Conservation (phyloP, 805 yeast species). For the Metschnikowia lunata region DNA sequence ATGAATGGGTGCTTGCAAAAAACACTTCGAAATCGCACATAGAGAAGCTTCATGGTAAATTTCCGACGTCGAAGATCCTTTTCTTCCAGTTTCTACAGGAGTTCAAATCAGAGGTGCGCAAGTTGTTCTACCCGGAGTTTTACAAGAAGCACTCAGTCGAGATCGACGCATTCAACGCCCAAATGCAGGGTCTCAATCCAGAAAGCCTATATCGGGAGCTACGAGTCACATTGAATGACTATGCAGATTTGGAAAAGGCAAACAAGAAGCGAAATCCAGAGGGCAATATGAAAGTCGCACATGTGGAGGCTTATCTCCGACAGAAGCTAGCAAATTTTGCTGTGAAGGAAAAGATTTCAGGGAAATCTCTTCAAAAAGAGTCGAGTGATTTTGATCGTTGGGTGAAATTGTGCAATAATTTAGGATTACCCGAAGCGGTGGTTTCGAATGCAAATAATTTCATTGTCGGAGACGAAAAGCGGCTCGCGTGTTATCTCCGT, state of each 20-base stretch:
- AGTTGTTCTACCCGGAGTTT: constrained; percentile 26
- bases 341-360: no score
- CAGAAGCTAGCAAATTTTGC: neutral
- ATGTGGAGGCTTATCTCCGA: constrained; percentile 20
- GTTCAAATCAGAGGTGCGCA: constrained; percentile 26
- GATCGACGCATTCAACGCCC: constrained; percentile 1
- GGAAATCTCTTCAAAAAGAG: neutral
- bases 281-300: constrained; percentile 29
- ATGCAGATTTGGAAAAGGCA: constrained; percentile 25
- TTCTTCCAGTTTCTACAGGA: constrained; percentile 26
- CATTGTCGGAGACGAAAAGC: constrained; percentile 38
- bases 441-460: constrained; percentile 30
- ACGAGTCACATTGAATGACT: constrained; percentile 27
- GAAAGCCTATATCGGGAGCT: constrained; percentile 25
- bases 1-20: constrained; percentile 10
- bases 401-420: constrained; percentile 24
- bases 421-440: constrained; percentile 18
- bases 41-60: neutral
- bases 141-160: constrained; percentile 14
- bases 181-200: constrained; percentile 3
- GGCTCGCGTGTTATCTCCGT: constrained; percentile 25
- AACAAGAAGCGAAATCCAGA: constrained; percentile 18
- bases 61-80: constrained; percentile 22
- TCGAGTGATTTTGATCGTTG: constrained; percentile 23
- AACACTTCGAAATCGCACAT: neutral